A percentile compares a stretch with the other conserved stretches of the same genome.
Evolutionary conservation across 768 basidiomycete genomes (phyloP).

Genomic region (Obba rivulosa): DNA sequence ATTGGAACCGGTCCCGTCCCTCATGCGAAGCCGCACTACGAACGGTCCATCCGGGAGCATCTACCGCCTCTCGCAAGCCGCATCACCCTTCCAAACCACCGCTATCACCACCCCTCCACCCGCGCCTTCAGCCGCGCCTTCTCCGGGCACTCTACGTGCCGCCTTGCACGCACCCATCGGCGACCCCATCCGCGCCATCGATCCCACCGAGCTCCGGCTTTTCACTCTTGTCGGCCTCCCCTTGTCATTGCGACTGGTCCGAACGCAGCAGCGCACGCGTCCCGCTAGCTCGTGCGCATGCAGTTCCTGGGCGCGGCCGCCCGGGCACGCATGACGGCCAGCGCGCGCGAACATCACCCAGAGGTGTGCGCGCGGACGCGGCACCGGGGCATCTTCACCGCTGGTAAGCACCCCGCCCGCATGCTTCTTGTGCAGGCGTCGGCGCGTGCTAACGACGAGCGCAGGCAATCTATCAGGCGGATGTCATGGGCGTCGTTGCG

Average conservation of each 20-base stretch:
- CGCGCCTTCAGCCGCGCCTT: slow-evolving; percentile 14
- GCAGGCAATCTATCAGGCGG: slow-evolving; percentile 39
- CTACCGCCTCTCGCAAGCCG: slow-evolving; percentile 54
- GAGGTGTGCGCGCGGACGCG: slow-evolving; percentile 68
- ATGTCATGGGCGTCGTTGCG: slow-evolving; percentile 46
- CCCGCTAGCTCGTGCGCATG: slow-evolving; percentile 50
- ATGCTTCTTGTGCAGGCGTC: too few relatives aligned
- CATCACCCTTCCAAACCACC: slow-evolving; percentile 41
- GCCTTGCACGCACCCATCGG: slow-evolving; percentile 59
- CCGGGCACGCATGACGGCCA: slow-evolving; percentile 25
- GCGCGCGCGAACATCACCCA: slow-evolving; percentile 51
- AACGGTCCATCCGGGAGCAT: slow-evolving; percentile 52
- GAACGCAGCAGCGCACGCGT: slow-evolving; percentile 24
- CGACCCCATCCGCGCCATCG: slow-evolving; percentile 76
- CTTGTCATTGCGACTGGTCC: slow-evolving; percentile 21
- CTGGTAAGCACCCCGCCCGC: slow-evolving; percentile 46
- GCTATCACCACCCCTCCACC: slow-evolving; percentile 9
- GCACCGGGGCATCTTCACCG: slow-evolving; percentile 72
- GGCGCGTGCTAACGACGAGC: neutral
- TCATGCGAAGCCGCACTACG: neutral
- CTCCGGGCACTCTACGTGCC: slow-evolving; percentile 49
- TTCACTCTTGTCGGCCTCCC: slow-evolving; percentile 49
- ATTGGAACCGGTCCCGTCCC: slow-evolving; percentile 25
- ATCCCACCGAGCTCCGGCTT: slow-evolving; percentile 72
- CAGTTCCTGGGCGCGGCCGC: slow-evolving; percentile 66